phyloP scores from a whole-genome alignment of 2,329 filamentous ascomycete genomes.

The Triangularia setosa region DNA sequence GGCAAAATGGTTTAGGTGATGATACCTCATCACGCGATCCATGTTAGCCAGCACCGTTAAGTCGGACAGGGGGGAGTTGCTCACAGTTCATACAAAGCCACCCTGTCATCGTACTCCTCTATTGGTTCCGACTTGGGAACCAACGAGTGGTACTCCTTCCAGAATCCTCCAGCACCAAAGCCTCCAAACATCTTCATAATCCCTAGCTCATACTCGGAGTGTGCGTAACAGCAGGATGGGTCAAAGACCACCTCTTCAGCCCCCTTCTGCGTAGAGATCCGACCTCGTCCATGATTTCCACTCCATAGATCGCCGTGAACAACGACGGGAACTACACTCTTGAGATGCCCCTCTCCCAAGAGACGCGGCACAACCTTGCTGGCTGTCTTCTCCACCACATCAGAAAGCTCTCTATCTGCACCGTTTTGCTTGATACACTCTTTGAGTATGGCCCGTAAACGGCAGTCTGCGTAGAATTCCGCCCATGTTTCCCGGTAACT shows the following conservation, averaged over 20 bases:
- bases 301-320: constrained; percentile 94
- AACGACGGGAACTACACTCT: constrained; percentile 68
- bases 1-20: constrained; percentile 84
- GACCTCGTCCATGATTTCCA: constrained; percentile 70
- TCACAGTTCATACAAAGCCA: constrained; percentile 77
- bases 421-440: constrained; percentile 60
- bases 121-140: constrained; percentile 77
- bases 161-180: constrained; percentile 62
- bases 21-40: constrained; percentile 55
- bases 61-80: constrained; percentile 34
- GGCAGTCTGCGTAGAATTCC: constrained; percentile 76
- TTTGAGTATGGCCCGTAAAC: constrained; percentile 62
- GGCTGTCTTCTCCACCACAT: constrained; percentile 62
- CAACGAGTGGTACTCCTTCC: constrained; percentile 70
- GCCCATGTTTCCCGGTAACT: constrained; percentile 70
- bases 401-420: constrained; percentile 55
- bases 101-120: constrained; percentile 79
- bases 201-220: constrained; percentile 85
- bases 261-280: constrained; percentile 51
- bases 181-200: constrained; percentile 98
- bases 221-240: constrained; percentile 75
- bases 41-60: constrained; percentile 20
- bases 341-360: constrained; percentile 64
- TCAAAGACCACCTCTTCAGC: constrained; percentile 79
- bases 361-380: constrained; percentile 67